A percentile compares a stretch with the other conserved stretches of the same genome.
Conservation (phyloP, 768 basidiomycete genomes). For the Leccinum boreale region DNA sequence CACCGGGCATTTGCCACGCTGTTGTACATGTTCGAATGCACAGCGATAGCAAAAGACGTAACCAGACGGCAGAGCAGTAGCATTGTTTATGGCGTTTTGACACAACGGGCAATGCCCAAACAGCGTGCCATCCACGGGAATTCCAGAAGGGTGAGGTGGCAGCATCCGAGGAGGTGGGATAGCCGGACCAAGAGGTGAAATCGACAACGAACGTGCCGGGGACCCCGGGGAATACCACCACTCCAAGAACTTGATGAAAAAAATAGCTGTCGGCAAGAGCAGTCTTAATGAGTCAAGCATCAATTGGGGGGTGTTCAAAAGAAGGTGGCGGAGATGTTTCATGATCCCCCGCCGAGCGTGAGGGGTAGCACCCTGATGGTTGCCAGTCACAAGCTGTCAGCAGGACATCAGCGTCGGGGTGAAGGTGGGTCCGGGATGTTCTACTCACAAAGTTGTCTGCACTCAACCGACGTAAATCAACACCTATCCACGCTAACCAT, state of each 20-base stretch:
- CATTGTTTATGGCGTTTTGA: slow-evolving; percentile 67
- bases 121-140: slow-evolving; percentile 54
- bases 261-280: slow-evolving; percentile 84
- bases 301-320: slow-evolving; percentile 55
- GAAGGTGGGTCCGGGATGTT: background rate
- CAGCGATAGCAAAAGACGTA: slow-evolving; percentile 96
- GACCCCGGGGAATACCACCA: slow-evolving; percentile 99
- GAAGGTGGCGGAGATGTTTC: slow-evolving; percentile 42
- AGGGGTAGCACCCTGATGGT: slow-evolving; percentile 14
- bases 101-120: slow-evolving; percentile 91
- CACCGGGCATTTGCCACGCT: slow-evolving; percentile 79
- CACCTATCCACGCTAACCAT: slow-evolving; percentile 83
- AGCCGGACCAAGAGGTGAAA: slow-evolving; percentile 59
- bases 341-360: slow-evolving; percentile 36
- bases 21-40: slow-evolving; percentile 78
- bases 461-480: slow-evolving; percentile 77
- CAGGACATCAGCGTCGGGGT: background rate
- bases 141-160: slow-evolving; percentile 68
- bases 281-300: slow-evolving; percentile 76
- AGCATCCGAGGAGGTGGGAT: slow-evolving; percentile 78
- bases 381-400: slow-evolving; percentile 15
- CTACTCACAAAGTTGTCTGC: slow-evolving; percentile 72
- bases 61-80: slow-evolving; percentile 86
- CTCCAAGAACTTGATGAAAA: slow-evolving; percentile 94
- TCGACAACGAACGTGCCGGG: slow-evolving; percentile 70